Evolutionary conservation across 495 filamentous ascomycete species (phyloP), one percentile per base, ranked within the genome.

Genomic region (Entonaema liquescens): DNA sequence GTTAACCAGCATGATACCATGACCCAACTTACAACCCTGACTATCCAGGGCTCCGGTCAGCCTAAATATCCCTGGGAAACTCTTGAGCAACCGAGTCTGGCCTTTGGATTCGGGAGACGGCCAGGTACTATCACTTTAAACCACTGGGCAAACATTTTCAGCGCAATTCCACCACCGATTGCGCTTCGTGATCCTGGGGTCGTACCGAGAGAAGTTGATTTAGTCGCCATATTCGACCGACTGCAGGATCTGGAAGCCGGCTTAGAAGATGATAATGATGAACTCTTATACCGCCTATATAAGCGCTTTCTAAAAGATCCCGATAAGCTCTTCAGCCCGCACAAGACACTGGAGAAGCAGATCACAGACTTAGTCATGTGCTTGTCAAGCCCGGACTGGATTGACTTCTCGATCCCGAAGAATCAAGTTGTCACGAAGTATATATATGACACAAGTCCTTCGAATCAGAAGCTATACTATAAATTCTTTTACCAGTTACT

Each of bases 401-500:
- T 89, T 62, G 90, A 92, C 72, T 91, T 90, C 71, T 90, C 88
- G 47, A 76, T 78, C 23, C 83, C 83, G 28, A 82, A 83, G 69
- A 89, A 90, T 65, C 90, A 92, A 70, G 85, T 90, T 47, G 82
- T 89, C 44, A 88, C 89, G 15, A 85, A 85, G 59, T 91, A 87
- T 77, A 87, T 91, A 40, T 82, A 84, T 49, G 84, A 86, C 67
- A 79, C 80, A 29, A 59, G 59, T 36, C 77, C 68, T 1, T 65
- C 57, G 40, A 80, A 78, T 60, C 64, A 73, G 19, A 72, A 78
- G 19, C 78, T 78, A 47, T 84, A 83, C 67, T 83, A 83, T 44
- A 86, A 86, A 49, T 92, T 93, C 81, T 93, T 90, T 76, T 89
- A 91, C 78, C 90, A 92, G 77, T 78, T 93, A 26, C 80, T 93